Percentiles rank a stretch among this genome's conserved stretches.
These are phyloP conservation scores for Ligustrum vulgare DNA, from an alignment of 257 asterid species.

Conservation along the genomic window DNA sequence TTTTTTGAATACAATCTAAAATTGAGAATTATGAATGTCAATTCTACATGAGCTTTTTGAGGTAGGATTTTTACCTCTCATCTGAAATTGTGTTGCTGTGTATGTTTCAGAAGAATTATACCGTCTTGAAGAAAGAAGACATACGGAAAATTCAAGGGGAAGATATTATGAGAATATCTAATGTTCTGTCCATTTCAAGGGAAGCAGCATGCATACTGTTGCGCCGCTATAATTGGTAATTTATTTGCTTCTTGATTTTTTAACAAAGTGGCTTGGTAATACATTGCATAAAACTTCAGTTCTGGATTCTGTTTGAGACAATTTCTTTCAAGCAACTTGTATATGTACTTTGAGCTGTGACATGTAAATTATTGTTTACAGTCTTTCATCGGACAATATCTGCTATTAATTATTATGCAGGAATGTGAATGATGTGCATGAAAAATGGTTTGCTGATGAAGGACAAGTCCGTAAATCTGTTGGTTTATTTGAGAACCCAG, in stretches of 20 bases:
- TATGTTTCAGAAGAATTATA: constrained; percentile 65
- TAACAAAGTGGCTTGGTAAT: not conserved
- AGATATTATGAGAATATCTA: constrained; percentile 66
- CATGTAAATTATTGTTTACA: constrained; percentile 15
- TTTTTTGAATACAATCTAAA: not conserved
- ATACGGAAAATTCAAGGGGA: constrained; percentile 68
- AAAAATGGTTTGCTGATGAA: constrained; percentile 89
- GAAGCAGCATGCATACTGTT: constrained; percentile 76
- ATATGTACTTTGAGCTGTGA: constrained; percentile 12
- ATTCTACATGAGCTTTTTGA: not conserved
- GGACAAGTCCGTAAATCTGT: constrained; percentile 74
- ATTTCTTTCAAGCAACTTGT: not conserved
- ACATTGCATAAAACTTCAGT: not conserved
- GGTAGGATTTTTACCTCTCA: not conserved
- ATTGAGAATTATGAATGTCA: not conserved
- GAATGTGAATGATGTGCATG: constrained; percentile 87
- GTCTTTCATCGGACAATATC: constrained; percentile 1
- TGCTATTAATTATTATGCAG: constrained; percentile 36
- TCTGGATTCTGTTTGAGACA: constrained; percentile 8
- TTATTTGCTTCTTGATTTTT: constrained; percentile 12
- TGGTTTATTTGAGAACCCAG: constrained; percentile 71
- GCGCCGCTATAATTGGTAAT: constrained; percentile 81
- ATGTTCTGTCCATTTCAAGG: constrained; percentile 77
- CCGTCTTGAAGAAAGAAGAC: constrained; percentile 79
- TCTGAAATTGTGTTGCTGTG: constrained; percentile 2